Evolutionary conservation across 352 stramenopile species (phyloP), one percentile per base, ranked within the genome.

Genomic region (Phytophthora litchii): DNA sequence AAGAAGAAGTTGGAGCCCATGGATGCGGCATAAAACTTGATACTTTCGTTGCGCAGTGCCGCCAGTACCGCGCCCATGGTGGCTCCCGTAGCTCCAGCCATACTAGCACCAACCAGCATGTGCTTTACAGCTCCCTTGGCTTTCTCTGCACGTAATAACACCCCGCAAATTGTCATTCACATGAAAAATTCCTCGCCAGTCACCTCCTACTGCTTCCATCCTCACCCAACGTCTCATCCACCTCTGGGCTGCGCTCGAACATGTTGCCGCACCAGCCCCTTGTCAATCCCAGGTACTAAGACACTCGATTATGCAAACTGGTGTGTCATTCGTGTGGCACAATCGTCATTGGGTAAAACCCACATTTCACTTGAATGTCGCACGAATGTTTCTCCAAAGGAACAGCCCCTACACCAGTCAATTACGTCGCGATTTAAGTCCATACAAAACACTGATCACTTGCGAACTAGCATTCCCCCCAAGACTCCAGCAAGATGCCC

Each of bases 1-100:
- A 95, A 54, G 57, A 92, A 92, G 41, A 95, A 93, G 62, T 93
- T 95, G 61, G 84, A 80, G 6, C 82, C 84, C 78, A 95, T 91
- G 19, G 84, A 91, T 10, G 86, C 80, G 14, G 86, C 65, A 59
- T 92, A 95, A 48, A 95, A 95, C 54, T 73, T 76, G 46, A 91
- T 70, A 48, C 77, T 92, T 35, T 95, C 80, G 34, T 91, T 88
- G 37, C 86, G 82, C 23, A 91, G 43, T 17, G 76, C 74, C 1
- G 86, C 86, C 16, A 95, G 67, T 20, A 76, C 70, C 5, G 69
- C 80, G 21, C 86, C 86, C 54, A 73, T 77, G 4, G 71, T 70
- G 2, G 80, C 86, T 35, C 86, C 86, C 5, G 71, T 71, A 1
- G 72, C 43, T 3, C 84, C 80, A 16, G 75, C 67, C 61, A 91